These are phyloP conservation scores for Lodderomyces elongisporus DNA, from an alignment of 1,139 yeast species.

Conservation along the genomic window DNA sequence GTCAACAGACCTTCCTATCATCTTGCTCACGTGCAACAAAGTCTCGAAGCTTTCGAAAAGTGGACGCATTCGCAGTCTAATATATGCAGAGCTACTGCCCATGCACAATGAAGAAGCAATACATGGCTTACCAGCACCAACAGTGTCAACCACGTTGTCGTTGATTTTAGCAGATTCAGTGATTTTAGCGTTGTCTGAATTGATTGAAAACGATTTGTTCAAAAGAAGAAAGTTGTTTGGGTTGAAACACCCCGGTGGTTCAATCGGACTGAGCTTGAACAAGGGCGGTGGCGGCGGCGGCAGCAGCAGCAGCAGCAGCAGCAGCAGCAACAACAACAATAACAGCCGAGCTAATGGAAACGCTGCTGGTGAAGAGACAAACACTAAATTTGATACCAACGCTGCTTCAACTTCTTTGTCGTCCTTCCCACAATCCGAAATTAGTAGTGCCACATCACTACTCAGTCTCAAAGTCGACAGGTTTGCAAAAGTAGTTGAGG, in stretches of 20 bases:
- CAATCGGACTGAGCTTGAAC: conserved; percentile 58
- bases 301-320: neutral
- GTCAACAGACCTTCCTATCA: conserved; percentile 47
- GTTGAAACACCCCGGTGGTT: conserved; percentile 84
- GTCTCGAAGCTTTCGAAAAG: conserved; percentile 42
- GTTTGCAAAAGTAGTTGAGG: too few species aligned
- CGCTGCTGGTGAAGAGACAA: too few species aligned
- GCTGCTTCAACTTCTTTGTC: conserved; percentile 1
- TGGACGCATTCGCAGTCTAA: conserved; percentile 44
- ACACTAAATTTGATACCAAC: too few species aligned
- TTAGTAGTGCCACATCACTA: conserved; percentile 1
- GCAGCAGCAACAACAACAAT: too few species aligned
- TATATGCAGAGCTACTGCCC: conserved; percentile 61
- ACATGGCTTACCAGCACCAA: conserved; percentile 88
- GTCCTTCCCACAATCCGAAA: conserved; percentile 3
- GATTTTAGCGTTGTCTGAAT: conserved; percentile 65
- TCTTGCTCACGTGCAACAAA: conserved; percentile 60
- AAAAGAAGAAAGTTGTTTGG: conserved; percentile 57
- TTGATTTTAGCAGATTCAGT: conserved; percentile 76
- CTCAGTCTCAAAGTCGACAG: conserved; percentile 2
- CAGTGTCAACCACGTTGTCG: conserved; percentile 75
- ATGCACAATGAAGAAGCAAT: conserved; percentile 54
- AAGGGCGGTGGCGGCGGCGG: neutral
- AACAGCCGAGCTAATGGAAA: too few species aligned
- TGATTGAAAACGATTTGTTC: conserved; percentile 52